Base-by-base conservation (phyloP, 2,329 filamentous ascomycete species). In the Talaromyces pinophilus region DNA sequence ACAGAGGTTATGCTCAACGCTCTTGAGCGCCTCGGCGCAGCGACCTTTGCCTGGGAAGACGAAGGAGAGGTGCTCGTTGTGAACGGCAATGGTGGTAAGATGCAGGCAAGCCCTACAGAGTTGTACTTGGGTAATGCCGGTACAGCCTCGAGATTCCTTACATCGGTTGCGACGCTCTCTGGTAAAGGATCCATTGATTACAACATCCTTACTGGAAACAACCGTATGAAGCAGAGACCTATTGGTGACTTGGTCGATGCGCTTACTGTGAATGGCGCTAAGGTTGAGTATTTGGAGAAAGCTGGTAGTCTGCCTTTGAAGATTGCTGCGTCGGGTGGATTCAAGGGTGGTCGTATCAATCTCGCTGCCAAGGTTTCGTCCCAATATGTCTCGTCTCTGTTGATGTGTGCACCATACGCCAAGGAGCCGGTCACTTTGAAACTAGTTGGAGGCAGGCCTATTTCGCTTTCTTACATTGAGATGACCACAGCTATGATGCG, bases 401-500 rank as follows among this genome's bases (percentile, higher is more conserved):
- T 99, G 62, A 96, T 99, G 92, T 96, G 93, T 67, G 95, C 95
- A 0, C 95, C 95, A 0, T 99, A 98, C 75, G 95, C 95, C 55
- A 97, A 97, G 80, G 89, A 93, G 69, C 92, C 94, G 0, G 93
- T 99, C 44, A 97, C 92, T 0, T 82, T 99, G 70, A 90, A 89
- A 48, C 85, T 99, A 46, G 90, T 98, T 13, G 95, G 95, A n/a
- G 95, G 93, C 64, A 98, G 97, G 78, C 94, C 95, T 52, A 97
- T 99, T 70, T 98, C 94, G 1, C 93, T 98, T 76, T 88, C 90
- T 1, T 99, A 99, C 78, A 98, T 99, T 73, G 93, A 99, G 76
- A 98, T 99, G 94, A 99, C 95, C 1, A 93, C 96, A 63, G 87
- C 93, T 17, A 99, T 99, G 94, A 99, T 99, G 95, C 86, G 86